Evolutionary conservation across 2,329 filamentous ascomycete species (phyloP).

Genomic region (Clonostachys rosea): DNA sequence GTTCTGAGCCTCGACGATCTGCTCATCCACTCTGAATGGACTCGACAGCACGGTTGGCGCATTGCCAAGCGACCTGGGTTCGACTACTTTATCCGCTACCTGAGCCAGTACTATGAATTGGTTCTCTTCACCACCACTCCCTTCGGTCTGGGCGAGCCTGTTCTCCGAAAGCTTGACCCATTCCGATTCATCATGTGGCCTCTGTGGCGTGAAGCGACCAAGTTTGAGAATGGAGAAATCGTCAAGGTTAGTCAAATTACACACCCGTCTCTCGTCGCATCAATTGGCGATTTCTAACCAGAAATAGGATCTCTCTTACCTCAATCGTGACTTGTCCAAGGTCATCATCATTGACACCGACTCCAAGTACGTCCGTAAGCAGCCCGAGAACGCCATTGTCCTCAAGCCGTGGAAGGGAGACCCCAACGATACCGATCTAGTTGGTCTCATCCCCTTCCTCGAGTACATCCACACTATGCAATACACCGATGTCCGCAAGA

Average conservation of each 20-base stretch:
- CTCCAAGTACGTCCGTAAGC: slow-evolving; percentile 72
- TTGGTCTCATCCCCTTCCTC: slow-evolving; percentile 89
- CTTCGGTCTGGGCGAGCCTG: slow-evolving; percentile 76
- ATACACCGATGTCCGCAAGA: slow-evolving; percentile 78
- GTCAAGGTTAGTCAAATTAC: slow-evolving; percentile 65
- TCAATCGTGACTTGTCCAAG: slow-evolving; percentile 94
- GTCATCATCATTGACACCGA: slow-evolving; percentile 93
- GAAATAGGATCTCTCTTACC: slow-evolving; percentile 83
- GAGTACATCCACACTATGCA: slow-evolving; percentile 97
- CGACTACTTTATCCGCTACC: slow-evolving; percentile 95
- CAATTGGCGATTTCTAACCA: slow-evolving; percentile 7
- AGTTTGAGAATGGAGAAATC: slow-evolving; percentile 93
- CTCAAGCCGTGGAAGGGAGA: slow-evolving; percentile 88
- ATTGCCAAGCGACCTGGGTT: slow-evolving; percentile 91
- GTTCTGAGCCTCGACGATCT: slow-evolving; percentile 92
- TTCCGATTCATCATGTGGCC: slow-evolving; percentile 95
- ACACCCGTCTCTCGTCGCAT: background rate
- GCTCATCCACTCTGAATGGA: slow-evolving; percentile 92
- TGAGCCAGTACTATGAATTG: slow-evolving; percentile 96
- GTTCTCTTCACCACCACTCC: slow-evolving; percentile 93
- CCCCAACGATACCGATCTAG: slow-evolving; percentile 76
- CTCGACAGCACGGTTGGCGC: slow-evolving; percentile 89
- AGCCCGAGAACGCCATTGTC: slow-evolving; percentile 95
- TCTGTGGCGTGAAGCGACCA: slow-evolving; percentile 91
- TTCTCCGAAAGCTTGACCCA: slow-evolving; percentile 90